Evolutionary conservation across 2,329 filamentous ascomycete genomes (phyloP).

Genomic region (Colletotrichum cereale): DNA sequence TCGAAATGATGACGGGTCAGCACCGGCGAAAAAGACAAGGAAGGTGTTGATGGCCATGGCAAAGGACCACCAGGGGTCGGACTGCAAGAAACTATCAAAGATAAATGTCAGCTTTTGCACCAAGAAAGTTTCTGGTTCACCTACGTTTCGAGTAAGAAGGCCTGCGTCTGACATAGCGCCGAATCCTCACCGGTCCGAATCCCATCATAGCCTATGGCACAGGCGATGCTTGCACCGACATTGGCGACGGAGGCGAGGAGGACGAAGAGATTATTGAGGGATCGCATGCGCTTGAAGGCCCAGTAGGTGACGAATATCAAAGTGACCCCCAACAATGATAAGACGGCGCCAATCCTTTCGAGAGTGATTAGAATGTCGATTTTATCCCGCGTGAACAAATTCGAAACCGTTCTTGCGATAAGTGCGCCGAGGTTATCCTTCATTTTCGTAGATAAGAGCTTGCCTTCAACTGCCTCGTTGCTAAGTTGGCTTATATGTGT

Average conservation of each 20-base stretch:
- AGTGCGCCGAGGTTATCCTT: too few relatives aligned
- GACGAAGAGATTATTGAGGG: constrained; percentile 72
- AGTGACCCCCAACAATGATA: constrained; percentile 65
- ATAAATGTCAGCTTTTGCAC: background rate
- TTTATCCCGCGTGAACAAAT: too few relatives aligned
- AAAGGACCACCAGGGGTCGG: constrained; percentile 81
- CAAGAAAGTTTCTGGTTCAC: constrained; percentile 47
- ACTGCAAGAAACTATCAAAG: constrained; percentile 76
- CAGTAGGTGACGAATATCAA: constrained; percentile 66
- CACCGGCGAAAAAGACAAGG: constrained; percentile 72
- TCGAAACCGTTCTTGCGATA: too few relatives aligned
- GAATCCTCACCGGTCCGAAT: constrained; percentile 66
- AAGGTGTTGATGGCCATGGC: constrained; percentile 88
- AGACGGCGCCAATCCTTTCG: constrained; percentile 65
- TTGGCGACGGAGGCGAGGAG: constrained; percentile 72
- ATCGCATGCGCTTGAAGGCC: constrained; percentile 65
- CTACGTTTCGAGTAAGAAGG: constrained; percentile 76
- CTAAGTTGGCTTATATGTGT: too few relatives aligned
- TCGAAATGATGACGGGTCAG: constrained; percentile 75
- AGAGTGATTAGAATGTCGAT: constrained; percentile 58
- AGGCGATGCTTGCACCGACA: constrained; percentile 72
- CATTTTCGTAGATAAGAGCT: too few relatives aligned
- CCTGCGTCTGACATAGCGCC: constrained; percentile 71
- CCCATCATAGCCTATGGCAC: constrained; percentile 77
- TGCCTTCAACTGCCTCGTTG: too few relatives aligned